These are phyloP conservation scores for Russula griseocarnosa DNA, from an alignment of 768 basidiomycete species.

Conservation along the genomic window DNA sequence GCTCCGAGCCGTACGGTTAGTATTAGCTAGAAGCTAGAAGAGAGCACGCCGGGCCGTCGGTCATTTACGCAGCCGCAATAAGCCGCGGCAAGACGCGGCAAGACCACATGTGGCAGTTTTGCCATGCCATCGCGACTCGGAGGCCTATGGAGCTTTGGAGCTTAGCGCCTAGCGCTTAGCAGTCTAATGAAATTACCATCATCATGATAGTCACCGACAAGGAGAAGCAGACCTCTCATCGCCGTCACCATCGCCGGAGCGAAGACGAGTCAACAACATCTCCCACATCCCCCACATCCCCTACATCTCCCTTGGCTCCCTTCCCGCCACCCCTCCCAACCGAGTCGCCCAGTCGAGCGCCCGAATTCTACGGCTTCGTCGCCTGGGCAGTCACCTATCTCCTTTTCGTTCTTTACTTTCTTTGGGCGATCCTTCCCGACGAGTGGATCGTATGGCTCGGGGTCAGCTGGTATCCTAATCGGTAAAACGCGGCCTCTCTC, in stretches of 20 bases:
- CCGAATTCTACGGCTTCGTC: slow-evolving; percentile 89
- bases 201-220: background rate
- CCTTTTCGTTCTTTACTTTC: slow-evolving; percentile 61
- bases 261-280: background rate
- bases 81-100: background rate
- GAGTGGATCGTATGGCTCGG: slow-evolving; percentile 61
- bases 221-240: background rate
- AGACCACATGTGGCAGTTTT: too few relatives aligned
- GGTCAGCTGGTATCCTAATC: slow-evolving; percentile 82
- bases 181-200: background rate
- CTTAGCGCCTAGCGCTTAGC: too few relatives aligned
- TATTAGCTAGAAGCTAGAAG: too few relatives aligned
- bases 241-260: too few relatives aligned
- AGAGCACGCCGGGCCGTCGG: background rate
- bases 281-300: slow-evolving; percentile 26
- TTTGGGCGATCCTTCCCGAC: slow-evolving; percentile 82
- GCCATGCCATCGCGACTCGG: too few relatives aligned
- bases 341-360: slow-evolving; percentile 59
- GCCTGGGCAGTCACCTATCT: slow-evolving; percentile 77
- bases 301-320: slow-evolving; percentile 46
- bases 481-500: slow-evolving; percentile 44
- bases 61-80: background rate
- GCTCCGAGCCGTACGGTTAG: too few relatives aligned
- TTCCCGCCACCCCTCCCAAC: slow-evolving; percentile 42
- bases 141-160: too few relatives aligned